Evolutionary conservation across 78 protist genomes (phyloP), one percentile per base, ranked within the genome.

Genomic region (Bodo saltans): DNA sequence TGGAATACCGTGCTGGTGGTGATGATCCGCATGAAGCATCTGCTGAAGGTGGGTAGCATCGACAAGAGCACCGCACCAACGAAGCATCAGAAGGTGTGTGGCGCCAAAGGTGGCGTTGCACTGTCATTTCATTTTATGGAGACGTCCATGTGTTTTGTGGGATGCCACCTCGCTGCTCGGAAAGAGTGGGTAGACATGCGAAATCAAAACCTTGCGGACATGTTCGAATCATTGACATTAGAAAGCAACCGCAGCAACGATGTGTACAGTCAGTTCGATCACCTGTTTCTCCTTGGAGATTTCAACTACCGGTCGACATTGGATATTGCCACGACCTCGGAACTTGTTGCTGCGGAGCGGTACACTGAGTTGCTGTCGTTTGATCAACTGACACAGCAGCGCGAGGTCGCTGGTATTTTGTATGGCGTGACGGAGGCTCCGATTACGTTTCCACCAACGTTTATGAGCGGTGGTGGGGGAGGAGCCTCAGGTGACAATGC

Each of bases 261-360:
- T 38, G 1, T 83, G 33, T 35, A 28, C 39, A 70, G 11, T 3
- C 87, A 83, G 74, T 83, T 73, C 78, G 11, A 83, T 2, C 87
- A 83, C 78, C 68, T 83, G 39, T 83, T 83, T 82, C 75, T 37
- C 53, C 8, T 83, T 42, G 87, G 87, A 23, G 87, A 83, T 47
- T 32, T 83, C 71, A 83, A 83, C 75, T 83, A 83, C 78, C 38
- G 87, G 11, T 8, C 75, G 37, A 82, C 74, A 27, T 2, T 83
- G 60, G 81, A 71, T 1, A 28, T 2, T 29, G 25, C 8, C 29
- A 27, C 32, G 29, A 83, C 87, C 25, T 52, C 29, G 30, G 8
- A 80, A 33, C 71, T 83, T 3, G 28, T 68, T 28, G 70, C 32
- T 4, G 32, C 4, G 38, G 25, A 73, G 42, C 4, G 12, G 37